Evolutionary conservation across 2,329 filamentous ascomycete species (phyloP).

Genomic region (Colletotrichum sp.): DNA sequence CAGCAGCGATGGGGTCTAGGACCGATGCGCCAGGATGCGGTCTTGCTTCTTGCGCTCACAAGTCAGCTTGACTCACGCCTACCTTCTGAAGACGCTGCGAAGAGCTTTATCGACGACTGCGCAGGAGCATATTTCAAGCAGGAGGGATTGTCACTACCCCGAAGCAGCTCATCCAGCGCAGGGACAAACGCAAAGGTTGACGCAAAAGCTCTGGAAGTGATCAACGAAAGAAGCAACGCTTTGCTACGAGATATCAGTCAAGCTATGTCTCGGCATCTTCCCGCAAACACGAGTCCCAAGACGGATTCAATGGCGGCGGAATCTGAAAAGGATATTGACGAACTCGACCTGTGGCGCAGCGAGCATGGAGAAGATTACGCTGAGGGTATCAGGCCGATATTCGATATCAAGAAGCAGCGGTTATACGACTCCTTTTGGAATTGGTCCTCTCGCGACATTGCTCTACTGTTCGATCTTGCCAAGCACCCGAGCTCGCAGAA

Average conservation of each 20-base stretch:
- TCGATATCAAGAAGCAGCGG: constrained; percentile 90
- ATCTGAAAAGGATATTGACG: constrained; percentile 50
- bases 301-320: neutral
- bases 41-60: constrained; percentile 84
- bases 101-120: neutral
- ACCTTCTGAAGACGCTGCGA: neutral
- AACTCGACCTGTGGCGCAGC: constrained; percentile 91
- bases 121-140: neutral
- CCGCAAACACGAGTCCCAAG: constrained; percentile 47
- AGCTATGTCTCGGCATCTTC: neutral
- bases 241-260: neutral
- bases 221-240: constrained; percentile 39
- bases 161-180: neutral
- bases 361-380: constrained; percentile 98
- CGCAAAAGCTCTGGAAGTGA: constrained; percentile 85
- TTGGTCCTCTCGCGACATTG: constrained; percentile 87
- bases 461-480: neutral
- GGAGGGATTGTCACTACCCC: neutral
- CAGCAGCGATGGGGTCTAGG: constrained; percentile 92
- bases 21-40: constrained; percentile 86
- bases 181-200: constrained; percentile 77
- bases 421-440: constrained; percentile 99
- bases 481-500: neutral
- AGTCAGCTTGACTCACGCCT: constrained; percentile 73
- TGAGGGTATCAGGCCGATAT: constrained; percentile 89